Evolutionary conservation across 495 filamentous ascomycete species (phyloP).

Genomic region (Aspergillus ostianus): DNA sequence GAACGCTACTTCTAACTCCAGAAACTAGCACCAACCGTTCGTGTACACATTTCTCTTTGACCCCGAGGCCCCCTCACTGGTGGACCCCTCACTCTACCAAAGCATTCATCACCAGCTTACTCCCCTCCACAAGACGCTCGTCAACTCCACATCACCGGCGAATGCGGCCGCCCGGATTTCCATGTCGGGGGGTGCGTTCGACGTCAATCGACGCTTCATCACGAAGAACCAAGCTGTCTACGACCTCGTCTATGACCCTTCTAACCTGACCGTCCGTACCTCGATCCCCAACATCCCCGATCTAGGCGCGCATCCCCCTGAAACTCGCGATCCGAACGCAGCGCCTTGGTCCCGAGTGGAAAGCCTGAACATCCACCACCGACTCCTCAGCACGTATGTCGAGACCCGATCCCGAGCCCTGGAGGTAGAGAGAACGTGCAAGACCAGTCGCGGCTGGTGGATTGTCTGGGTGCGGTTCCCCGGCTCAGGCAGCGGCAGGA

Average conservation of each 20-base stretch:
- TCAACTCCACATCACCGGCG: constrained; percentile 60
- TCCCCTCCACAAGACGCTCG: constrained; percentile 71
- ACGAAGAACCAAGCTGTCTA: constrained; percentile 56
- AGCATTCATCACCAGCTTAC: constrained; percentile 78
- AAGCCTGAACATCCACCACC: constrained; percentile 84
- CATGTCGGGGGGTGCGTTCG: constrained; percentile 24
- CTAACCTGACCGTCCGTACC: constrained; percentile 70
- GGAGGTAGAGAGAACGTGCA: constrained; percentile 83
- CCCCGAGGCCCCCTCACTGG: constrained; percentile 61
- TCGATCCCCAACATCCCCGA: constrained; percentile 90
- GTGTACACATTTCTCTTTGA: constrained; percentile 89
- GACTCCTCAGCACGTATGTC: constrained; percentile 73
- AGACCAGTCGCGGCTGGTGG: constrained; percentile 95
- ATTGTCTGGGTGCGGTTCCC: constrained; percentile 84
- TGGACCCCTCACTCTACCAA: constrained; percentile 69
- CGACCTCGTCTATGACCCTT: constrained; percentile 84
- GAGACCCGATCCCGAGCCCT: constrained; percentile 55
- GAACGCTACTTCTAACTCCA: background rate
- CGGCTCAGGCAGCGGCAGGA: constrained; percentile 19
- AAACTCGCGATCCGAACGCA: constrained; percentile 17
- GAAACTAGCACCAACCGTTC: constrained; percentile 69
- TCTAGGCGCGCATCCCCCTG: constrained; percentile 30
- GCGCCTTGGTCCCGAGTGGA: constrained; percentile 72
- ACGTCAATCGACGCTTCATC: constrained; percentile 29
- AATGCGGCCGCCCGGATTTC: constrained; percentile 50